Evolutionary conservation across 148 eudicot species (phyloP).

Genomic region (Polygonum maritimum): DNA sequence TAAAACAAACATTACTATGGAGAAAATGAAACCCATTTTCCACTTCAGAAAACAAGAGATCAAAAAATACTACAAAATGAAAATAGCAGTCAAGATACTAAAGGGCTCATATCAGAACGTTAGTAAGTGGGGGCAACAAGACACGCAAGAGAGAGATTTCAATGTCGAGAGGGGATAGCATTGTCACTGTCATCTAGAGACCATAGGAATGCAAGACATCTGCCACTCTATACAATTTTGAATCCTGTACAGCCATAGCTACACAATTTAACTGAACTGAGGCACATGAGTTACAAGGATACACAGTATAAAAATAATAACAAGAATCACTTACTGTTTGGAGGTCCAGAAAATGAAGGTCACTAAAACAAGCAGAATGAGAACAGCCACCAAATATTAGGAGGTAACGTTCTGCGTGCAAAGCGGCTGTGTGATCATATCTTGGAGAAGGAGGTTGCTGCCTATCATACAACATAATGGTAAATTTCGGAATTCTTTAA

Average conservation of each 20-base stretch:
- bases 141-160: background rate
- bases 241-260: background rate
- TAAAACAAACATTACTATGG: background rate
- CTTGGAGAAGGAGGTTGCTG: constrained; percentile 90
- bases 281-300: background rate
- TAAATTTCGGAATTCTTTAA: background rate
- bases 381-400: constrained; percentile 91
- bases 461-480: constrained; percentile 51
- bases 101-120: background rate
- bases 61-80: background rate
- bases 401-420: constrained; percentile 76
- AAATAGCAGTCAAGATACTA: background rate
- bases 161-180: background rate
- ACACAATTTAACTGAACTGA: background rate
- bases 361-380: constrained; percentile 80
- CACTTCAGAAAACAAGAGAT: background rate
- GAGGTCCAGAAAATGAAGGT: constrained; percentile 79
- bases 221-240: background rate
- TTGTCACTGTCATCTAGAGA: background rate
- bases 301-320: background rate
- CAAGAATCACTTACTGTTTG: constrained; percentile 55
- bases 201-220: background rate
- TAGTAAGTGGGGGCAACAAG: background rate
- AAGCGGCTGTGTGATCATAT: constrained; percentile 87
- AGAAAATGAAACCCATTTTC: background rate